Evolutionary conservation across 2,329 filamentous ascomycete species (phyloP).

Genomic region (Nectriaceae sp.): DNA sequence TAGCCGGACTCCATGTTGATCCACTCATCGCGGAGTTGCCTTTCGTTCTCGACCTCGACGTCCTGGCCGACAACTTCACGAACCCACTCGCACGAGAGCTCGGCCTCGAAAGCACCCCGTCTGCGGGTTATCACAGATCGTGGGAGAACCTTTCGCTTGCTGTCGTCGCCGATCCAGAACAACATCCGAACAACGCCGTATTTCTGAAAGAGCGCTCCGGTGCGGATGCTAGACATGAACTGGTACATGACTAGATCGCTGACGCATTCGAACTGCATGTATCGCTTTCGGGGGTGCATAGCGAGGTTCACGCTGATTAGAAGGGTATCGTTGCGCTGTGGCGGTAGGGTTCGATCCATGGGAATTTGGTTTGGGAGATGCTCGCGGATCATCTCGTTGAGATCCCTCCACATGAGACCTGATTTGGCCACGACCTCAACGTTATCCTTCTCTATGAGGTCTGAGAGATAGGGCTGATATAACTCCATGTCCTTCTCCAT

Average conservation of each 20-base stretch:
- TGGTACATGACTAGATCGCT: slow-evolving; percentile 61
- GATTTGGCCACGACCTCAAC: slow-evolving; percentile 55
- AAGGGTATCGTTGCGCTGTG: slow-evolving; percentile 68
- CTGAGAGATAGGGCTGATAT: slow-evolving; percentile 63
- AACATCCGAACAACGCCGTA: slow-evolving; percentile 82
- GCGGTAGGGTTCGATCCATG: slow-evolving; percentile 37
- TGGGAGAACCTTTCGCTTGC: slow-evolving; percentile 63
- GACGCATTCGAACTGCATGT: slow-evolving; percentile 56
- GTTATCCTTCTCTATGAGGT: slow-evolving; percentile 53
- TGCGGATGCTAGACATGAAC: slow-evolving; percentile 60
- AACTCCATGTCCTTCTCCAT: slow-evolving; percentile 68
- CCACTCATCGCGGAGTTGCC: slow-evolving; percentile 44
- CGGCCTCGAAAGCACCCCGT: slow-evolving; percentile 59
- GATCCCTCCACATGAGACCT: slow-evolving; percentile 61
- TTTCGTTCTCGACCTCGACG: slow-evolving; percentile 27
- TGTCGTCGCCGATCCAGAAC: slow-evolving; percentile 66
- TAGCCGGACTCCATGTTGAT: slow-evolving; percentile 50
- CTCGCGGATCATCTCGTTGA: slow-evolving; percentile 52
- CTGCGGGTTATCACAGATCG: slow-evolving; percentile 55
- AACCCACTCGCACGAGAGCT: slow-evolving; percentile 61
- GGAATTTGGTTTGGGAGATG: slow-evolving; percentile 57
- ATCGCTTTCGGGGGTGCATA: slow-evolving; percentile 52
- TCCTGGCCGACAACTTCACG: slow-evolving; percentile 57
- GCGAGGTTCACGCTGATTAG: slow-evolving; percentile 72
- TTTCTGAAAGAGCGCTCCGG: slow-evolving; percentile 64